phyloP scores from a whole-genome alignment of 768 basidiomycete species.

The Zangia roseola region DNA sequence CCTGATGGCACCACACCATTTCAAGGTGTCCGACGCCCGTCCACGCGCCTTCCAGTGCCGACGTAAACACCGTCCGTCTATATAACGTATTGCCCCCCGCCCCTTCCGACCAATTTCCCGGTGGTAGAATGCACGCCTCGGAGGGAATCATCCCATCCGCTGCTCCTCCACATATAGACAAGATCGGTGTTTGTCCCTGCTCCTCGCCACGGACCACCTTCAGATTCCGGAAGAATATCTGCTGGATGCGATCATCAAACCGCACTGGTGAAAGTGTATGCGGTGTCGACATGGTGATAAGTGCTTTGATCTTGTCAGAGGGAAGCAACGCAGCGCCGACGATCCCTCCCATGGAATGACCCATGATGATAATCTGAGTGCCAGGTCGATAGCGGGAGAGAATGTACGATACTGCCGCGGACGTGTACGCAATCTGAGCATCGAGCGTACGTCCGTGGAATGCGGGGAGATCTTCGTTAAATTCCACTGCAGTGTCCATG shows the following conservation, averaged over 20 bases:
- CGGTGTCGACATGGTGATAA: slow-evolving; percentile 97
- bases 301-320: slow-evolving; percentile 60
- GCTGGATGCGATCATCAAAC: slow-evolving; percentile 77
- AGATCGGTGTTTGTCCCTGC: slow-evolving; percentile 56
- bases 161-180: slow-evolving; percentile 90
- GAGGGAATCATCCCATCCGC: slow-evolving; percentile 91
- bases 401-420: slow-evolving; percentile 71
- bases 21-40: slow-evolving; percentile 94
- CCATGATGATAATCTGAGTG: slow-evolving; percentile 74
- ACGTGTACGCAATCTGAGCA: slow-evolving; percentile 75
- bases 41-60: slow-evolving; percentile 88
- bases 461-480: slow-evolving; percentile 96
- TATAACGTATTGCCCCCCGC: slow-evolving; percentile 28
- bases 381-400: slow-evolving; percentile 68
- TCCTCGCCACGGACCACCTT: slow-evolving; percentile 31
- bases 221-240: slow-evolving; percentile 57
- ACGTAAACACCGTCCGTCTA: slow-evolving; percentile 75
- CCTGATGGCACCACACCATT: slow-evolving; percentile 99
- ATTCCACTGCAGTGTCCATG: slow-evolving; percentile 56
- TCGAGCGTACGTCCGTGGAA: slow-evolving; percentile 89
- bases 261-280: slow-evolving; percentile 85
- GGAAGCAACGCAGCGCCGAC: slow-evolving; percentile 82
- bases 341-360: slow-evolving; percentile 97
- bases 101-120: slow-evolving; percentile 18
- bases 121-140: slow-evolving; percentile 74